Conservation (phyloP, 352 stramenopile genomes). For the Pelagophyceae sp. region DNA sequence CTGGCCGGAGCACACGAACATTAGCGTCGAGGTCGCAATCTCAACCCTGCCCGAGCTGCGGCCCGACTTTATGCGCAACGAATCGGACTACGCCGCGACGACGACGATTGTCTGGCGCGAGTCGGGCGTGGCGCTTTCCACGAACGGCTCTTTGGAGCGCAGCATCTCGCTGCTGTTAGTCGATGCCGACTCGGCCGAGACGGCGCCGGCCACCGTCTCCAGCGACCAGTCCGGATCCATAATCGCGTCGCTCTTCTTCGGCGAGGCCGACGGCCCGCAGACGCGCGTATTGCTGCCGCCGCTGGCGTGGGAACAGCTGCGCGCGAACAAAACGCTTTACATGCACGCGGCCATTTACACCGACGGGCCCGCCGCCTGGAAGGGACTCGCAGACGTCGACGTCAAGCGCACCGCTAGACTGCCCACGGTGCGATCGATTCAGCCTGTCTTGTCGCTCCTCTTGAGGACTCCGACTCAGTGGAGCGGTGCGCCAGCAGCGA, state of each 20-base stretch:
- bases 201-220: neutral
- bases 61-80: conserved; percentile 3
- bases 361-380: neutral
- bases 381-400: neutral
- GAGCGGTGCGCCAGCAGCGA: no score
- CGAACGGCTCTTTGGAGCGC: neutral
- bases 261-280: neutral
- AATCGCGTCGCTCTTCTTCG: neutral
- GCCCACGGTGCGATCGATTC: neutral
- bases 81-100: neutral
- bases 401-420: neutral
- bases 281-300: neutral
- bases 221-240: neutral
- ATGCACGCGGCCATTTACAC: neutral
- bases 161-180: neutral
- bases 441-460: no score
- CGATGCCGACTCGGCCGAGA: neutral
- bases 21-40: conserved; percentile 8
- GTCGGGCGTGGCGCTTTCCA: neutral
- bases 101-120: conserved; percentile 15
- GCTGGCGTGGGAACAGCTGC: neutral
- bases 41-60: neutral
- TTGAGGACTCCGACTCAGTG: no score
- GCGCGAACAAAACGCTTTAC: conserved; percentile 3
- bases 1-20: neutral